phyloP scores from a whole-genome alignment of 176 grass and related monocot species.

The Oryza glumipatula region DNA sequence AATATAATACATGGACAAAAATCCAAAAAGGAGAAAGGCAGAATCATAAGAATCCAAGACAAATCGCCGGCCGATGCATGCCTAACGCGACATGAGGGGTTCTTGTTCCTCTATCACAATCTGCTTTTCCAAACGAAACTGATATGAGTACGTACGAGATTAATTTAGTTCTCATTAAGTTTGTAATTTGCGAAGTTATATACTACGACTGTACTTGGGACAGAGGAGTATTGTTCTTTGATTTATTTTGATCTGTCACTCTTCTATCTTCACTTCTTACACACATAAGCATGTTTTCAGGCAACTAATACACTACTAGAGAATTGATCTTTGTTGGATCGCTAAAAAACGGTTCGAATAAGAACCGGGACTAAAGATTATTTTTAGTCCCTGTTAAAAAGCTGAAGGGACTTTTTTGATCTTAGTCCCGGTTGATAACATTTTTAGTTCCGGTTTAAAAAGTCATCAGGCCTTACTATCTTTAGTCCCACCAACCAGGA shows the following conservation, averaged over 20 bases:
- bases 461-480: too few relatives aligned
- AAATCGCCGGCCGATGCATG: conserved; percentile 31
- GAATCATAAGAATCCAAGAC: conserved; percentile 44
- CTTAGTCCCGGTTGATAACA: too few relatives aligned
- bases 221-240: neutral
- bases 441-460: too few relatives aligned
- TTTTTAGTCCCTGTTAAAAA: too few relatives aligned
- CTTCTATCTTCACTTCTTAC: too few relatives aligned
- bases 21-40: conserved; percentile 39
- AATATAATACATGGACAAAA: conserved; percentile 41
- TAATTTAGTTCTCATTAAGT: neutral
- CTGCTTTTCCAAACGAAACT: conserved; percentile 35
- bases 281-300: too few relatives aligned
- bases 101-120: conserved; percentile 47
- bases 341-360: too few relatives aligned
- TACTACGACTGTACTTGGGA: neutral
- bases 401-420: too few relatives aligned
- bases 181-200: neutral
- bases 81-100: conserved; percentile 38
- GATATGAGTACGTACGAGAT: neutral
- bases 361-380: too few relatives aligned
- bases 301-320: too few relatives aligned
- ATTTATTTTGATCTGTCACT: neutral
- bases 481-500: too few relatives aligned
- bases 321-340: too few relatives aligned